Conservation (phyloP, 202 grass and related monocot genomes). For the Miscanthus sacchariflorus region DNA sequence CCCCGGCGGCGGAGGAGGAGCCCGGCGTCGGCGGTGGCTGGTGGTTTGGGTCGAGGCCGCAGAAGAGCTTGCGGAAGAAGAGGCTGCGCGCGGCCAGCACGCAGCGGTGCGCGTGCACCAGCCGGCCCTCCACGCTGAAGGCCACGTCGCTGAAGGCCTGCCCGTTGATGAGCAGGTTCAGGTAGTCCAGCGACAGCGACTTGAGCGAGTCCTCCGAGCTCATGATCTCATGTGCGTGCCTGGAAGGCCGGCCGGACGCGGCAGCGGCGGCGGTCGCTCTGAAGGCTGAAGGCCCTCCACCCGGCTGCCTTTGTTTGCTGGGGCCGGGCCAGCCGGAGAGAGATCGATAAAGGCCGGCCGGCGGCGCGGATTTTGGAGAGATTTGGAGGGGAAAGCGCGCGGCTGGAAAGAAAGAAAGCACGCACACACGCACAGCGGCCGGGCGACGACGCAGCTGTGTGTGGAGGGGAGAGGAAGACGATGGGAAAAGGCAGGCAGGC, state of each 20-base stretch:
- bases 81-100: conserved; percentile 91
- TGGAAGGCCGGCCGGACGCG: not conserved
- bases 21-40: conserved; percentile 4
- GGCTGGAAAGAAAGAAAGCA: not conserved
- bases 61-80: conserved; percentile 98
- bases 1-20: not conserved
- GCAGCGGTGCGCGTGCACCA: conserved; percentile 97
- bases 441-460: not conserved
- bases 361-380: conserved; percentile 25
- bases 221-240: conserved; percentile 63
- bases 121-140: conserved; percentile 90
- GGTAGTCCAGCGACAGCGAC: conserved; percentile 93
- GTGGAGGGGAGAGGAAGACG: conserved; percentile 30
- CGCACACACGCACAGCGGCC: not conserved
- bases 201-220: conserved; percentile 89
- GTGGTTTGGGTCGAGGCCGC: conserved; percentile 72
- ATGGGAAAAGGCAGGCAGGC: conserved; percentile 28
- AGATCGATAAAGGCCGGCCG: not conserved
- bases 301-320: too few species aligned
- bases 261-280: not conserved
- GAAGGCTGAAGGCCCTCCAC: too few species aligned
- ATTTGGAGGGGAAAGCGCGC: not conserved
- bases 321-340: too few species aligned
- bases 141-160: conserved; percentile 99
- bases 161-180: conserved; percentile 98